A percentile compares a stretch with the other conserved stretches of the same genome.
Conservation (phyloP, 257 asterid genomes). For the Nicotiana noctiflora region DNA sequence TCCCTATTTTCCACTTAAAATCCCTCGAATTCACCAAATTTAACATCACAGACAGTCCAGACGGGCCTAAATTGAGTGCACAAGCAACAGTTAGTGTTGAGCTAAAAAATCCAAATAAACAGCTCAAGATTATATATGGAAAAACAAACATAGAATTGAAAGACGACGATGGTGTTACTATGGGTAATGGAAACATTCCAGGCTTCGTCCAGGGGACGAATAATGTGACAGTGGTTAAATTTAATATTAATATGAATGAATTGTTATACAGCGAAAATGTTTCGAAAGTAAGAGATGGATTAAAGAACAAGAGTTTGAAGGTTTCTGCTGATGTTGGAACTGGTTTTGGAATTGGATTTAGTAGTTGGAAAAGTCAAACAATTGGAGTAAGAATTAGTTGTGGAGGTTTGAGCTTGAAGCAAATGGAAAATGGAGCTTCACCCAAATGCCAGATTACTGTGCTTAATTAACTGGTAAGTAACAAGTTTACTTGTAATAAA, state of each 20-base stretch:
- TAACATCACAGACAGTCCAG: conserved; percentile 5
- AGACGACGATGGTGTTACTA: not conserved
- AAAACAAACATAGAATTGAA: conserved; percentile 12
- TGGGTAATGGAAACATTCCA: not conserved
- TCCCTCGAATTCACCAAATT: conserved; percentile 24
- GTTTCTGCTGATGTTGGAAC: not conserved
- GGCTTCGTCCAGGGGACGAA: conserved; percentile 9
- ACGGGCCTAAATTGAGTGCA: conserved; percentile 25
- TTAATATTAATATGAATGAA: not conserved
- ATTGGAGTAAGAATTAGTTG: conserved; percentile 9
- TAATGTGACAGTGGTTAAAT: conserved; percentile 10
- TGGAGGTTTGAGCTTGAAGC: conserved; percentile 10
- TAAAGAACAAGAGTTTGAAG: conserved; percentile 10
- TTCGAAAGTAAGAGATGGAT: not conserved
- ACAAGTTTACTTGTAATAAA: not conserved
- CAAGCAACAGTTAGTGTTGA: conserved; percentile 10
- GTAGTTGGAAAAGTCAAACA: conserved; percentile 1
- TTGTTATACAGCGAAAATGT: not conserved
- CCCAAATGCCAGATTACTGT: conserved; percentile 11
- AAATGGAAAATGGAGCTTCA: conserved; percentile 5
- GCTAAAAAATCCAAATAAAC: conserved; percentile 28
- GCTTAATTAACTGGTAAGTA: conserved; percentile 1
- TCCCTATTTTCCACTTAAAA: conserved; percentile 28
- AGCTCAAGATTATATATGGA: conserved; percentile 24
- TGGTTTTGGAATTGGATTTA: conserved; percentile 10